phyloP scores from a whole-genome alignment of 2,329 filamentous ascomycete genomes.

The Ophiosphaerella herpotricha region DNA sequence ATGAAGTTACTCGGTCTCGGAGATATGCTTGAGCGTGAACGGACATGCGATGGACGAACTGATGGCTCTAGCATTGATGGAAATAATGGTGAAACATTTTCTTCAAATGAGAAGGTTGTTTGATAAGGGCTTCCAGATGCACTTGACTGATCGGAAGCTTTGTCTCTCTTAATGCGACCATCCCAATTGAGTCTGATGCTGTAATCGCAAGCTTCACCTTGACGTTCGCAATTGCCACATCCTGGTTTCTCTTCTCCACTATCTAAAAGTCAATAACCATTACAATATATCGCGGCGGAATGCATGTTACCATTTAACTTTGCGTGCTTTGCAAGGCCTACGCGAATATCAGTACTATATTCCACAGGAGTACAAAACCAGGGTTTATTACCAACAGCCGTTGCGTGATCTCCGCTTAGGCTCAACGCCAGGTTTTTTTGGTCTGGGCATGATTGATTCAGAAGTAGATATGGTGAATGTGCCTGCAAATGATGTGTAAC shows the following conservation, averaged over 20 bases:
- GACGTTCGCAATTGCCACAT: conserved; percentile 73
- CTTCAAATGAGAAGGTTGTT: conserved; percentile 35
- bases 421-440: conserved; percentile 67
- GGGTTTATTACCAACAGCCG: conserved; percentile 64
- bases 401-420: conserved; percentile 70
- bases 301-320: conserved; percentile 69
- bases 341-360: conserved; percentile 14
- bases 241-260: conserved; percentile 74
- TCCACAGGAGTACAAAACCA: neutral
- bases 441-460: conserved; percentile 61
- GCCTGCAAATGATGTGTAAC: conserved; percentile 1
- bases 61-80: conserved; percentile 22
- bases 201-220: conserved; percentile 77
- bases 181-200: conserved; percentile 82
- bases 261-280: conserved; percentile 19
- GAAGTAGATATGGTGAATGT: neutral
- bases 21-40: conserved; percentile 29
- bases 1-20: conserved; percentile 24
- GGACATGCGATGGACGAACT: conserved; percentile 23
- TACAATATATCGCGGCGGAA: neutral
- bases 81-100: conserved; percentile 25
- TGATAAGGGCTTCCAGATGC: conserved; percentile 35
- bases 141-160: conserved; percentile 39
- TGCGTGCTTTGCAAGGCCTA: conserved; percentile 79
- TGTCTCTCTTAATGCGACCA: conserved; percentile 67